Conservation (phyloP, 306 rosid genomes). For the Vicia sativa region DNA sequence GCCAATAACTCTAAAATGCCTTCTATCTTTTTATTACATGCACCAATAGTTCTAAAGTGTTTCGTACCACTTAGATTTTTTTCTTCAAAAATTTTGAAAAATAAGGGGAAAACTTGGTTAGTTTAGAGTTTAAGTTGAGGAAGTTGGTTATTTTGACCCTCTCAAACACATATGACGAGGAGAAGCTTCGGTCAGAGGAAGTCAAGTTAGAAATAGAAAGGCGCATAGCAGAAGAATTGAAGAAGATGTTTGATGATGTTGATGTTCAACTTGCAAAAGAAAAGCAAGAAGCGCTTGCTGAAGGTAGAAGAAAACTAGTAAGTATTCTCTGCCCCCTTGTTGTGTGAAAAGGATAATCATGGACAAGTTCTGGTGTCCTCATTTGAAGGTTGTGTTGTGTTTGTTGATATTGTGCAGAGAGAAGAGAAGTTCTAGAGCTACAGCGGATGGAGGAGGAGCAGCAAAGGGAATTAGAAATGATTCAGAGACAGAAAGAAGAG, state of each 20-base stretch:
- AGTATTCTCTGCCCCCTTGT: constrained; percentile 32
- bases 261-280: constrained; percentile 79
- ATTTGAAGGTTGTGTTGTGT: constrained; percentile 24
- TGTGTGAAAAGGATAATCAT: not conserved
- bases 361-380: not conserved
- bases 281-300: constrained; percentile 78
- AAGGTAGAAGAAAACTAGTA: constrained; percentile 89
- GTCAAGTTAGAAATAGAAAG: constrained; percentile 61
- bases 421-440: constrained; percentile 94
- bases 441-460: constrained; percentile 92
- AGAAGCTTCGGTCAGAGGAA: constrained; percentile 70
- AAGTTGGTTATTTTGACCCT: too few relatives aligned
- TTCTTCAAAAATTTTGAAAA: too few relatives aligned
- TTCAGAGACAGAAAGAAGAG: constrained; percentile 87
- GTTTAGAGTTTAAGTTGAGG: too few relatives aligned
- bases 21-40: too few relatives aligned
- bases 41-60: too few relatives aligned
- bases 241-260: constrained; percentile 69
- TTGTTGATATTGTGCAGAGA: constrained; percentile 47
- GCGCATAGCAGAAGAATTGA: constrained; percentile 75
- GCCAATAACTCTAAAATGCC: too few relatives aligned
- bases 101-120: too few relatives aligned
- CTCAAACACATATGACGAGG: too few relatives aligned
- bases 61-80: too few relatives aligned
- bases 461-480: constrained; percentile 71